Conservation (phyloP, 345 rosid genomes). For the Draba incana region DNA sequence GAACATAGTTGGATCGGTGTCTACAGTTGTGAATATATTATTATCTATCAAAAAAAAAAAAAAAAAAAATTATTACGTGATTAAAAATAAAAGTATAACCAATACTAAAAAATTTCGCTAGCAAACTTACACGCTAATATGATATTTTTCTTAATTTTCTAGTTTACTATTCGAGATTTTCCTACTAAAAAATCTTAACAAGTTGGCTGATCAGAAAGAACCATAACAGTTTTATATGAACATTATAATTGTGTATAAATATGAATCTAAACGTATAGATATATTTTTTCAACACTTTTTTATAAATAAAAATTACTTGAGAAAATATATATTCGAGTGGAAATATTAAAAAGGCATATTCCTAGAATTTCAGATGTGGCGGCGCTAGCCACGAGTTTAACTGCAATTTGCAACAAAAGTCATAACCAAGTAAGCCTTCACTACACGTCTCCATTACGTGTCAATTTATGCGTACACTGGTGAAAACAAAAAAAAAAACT, state of each 20-base stretch:
- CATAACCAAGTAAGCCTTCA: slow-evolving; percentile 35
- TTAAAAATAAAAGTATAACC: background rate
- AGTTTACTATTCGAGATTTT: background rate
- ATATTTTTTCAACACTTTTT: too few relatives aligned
- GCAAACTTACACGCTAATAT: background rate
- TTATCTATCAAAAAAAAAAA: too few relatives aligned
- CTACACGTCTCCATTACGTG: slow-evolving; percentile 39
- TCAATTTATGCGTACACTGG: slow-evolving; percentile 1
- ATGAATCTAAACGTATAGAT: too few relatives aligned
- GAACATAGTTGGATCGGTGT: too few relatives aligned
- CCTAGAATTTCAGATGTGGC: slow-evolving; percentile 35
- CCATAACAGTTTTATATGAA: background rate
- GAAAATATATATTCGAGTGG: background rate
- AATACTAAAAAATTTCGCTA: background rate
- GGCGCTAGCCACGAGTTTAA: slow-evolving; percentile 27
- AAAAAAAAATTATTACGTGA: too few relatives aligned
- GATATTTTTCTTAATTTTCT: background rate
- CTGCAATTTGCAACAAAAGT: slow-evolving; percentile 23
- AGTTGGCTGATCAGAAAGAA: background rate
- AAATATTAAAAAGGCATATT: slow-evolving; percentile 33
- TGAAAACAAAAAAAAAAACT: background rate
- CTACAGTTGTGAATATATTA: too few relatives aligned
- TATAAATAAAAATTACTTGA: background rate
- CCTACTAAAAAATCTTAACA: background rate
- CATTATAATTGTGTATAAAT: too few relatives aligned